These are phyloP conservation scores for Phytophthora tubulina DNA, from an alignment of 352 stramenopile species.

Conservation along the genomic window DNA sequence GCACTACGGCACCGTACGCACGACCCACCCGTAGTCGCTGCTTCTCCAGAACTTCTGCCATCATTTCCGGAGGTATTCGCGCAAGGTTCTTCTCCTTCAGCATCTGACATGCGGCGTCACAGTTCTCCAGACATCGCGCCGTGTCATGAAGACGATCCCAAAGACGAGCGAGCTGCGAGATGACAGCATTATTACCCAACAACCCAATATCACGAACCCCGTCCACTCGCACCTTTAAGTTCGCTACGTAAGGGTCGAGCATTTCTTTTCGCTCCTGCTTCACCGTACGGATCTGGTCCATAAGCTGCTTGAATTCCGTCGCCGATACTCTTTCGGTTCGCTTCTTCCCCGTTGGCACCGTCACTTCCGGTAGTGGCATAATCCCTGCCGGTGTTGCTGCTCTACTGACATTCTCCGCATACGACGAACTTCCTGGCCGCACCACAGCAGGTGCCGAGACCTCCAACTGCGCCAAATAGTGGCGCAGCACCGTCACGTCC, in stretches of 20 bases:
- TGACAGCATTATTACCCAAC: neutral
- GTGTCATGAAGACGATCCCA: conserved; percentile 63
- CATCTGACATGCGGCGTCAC: conserved; percentile 48
- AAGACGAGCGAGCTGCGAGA: conserved; percentile 59
- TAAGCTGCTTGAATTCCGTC: conserved; percentile 50
- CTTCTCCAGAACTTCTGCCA: conserved; percentile 46
- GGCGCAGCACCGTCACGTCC: conserved; percentile 32
- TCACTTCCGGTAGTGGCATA: conserved; percentile 27
- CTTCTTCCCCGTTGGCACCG: neutral
- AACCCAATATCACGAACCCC: neutral
- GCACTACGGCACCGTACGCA: neutral
- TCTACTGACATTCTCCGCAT: conserved; percentile 1
- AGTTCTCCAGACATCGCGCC: conserved; percentile 63
- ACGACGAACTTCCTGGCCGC: conserved; percentile 20
- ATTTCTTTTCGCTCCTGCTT: conserved; percentile 51
- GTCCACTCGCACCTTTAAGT: conserved; percentile 54
- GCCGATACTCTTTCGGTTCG: conserved; percentile 17
- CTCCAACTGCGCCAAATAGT: conserved; percentile 43
- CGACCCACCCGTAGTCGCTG: conserved; percentile 52
- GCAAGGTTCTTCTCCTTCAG: conserved; percentile 50
- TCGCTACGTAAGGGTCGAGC: conserved; percentile 58
- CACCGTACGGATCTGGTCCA: conserved; percentile 53
- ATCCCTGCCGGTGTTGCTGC: conserved; percentile 16
- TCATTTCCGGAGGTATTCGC: conserved; percentile 40
- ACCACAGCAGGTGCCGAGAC: conserved; percentile 20